phyloP scores from a whole-genome alignment of 2,329 filamentous ascomycete genomes.

The Rutstroemia sp. region DNA sequence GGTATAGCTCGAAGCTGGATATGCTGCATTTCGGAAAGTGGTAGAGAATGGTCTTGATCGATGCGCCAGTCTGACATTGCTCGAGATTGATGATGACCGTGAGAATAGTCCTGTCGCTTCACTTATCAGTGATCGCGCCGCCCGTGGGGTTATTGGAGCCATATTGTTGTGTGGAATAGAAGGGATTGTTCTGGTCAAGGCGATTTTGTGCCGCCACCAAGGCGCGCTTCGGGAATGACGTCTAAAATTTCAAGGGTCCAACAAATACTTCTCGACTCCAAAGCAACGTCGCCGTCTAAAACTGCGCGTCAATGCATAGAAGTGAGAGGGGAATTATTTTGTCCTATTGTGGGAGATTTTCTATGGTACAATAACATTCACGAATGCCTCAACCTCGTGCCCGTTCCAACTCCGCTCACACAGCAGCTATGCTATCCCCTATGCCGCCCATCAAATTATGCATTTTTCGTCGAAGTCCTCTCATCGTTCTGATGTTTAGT shows the following conservation, averaged over 20 bases:
- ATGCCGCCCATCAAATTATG: slow-evolving; percentile 25
- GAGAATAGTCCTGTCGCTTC: slow-evolving; percentile 11
- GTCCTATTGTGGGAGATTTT: too few relatives aligned
- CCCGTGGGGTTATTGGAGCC: slow-evolving; percentile 10
- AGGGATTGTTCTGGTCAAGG: background rate
- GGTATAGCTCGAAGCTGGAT: slow-evolving; percentile 20
- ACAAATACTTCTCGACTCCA: background rate
- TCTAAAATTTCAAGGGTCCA: background rate
- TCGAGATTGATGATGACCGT: background rate
- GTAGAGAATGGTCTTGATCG: slow-evolving; percentile 20
- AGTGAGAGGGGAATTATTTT: background rate
- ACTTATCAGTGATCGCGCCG: slow-evolving; percentile 18
- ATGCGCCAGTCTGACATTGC: background rate
- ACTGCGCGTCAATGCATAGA: background rate
- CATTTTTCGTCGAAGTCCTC: slow-evolving; percentile 71
- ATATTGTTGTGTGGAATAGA: slow-evolving; percentile 10
- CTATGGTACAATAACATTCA: background rate
- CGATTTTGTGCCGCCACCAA: slow-evolving; percentile 4
- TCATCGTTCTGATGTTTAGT: slow-evolving; percentile 81
- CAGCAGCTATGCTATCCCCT: too few relatives aligned
- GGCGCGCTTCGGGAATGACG: background rate
- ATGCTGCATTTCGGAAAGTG: slow-evolving; percentile 16
- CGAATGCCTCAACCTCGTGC: background rate
- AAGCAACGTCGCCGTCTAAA: background rate
- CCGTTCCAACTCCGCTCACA: background rate